Base-by-base conservation (phyloP, 805 yeast genomes). In the Cyberlindnera euphorbiiphila region DNA sequence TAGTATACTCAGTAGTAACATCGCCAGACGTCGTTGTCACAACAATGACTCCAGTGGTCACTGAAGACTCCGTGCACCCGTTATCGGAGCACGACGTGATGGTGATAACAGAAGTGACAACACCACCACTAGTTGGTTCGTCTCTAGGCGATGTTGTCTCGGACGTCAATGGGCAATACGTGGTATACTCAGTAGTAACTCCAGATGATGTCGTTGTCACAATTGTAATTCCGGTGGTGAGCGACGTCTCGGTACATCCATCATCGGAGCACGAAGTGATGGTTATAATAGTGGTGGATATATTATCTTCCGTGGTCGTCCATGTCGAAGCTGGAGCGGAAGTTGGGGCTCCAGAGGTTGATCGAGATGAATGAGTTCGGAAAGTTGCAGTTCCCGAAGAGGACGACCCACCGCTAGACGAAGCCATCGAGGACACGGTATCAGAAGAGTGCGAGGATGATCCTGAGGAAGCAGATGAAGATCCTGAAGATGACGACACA, bases 81-180 rank as follows among this genome's bases (percentile, higher is more conserved):
- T 59, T 50, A 20, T 51, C 54, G 32, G 47, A 52, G 52, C 67
- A 62, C 32, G 60, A 53, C 38, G 65, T 60, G 53, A 62, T 51
- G 46, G 67, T 62, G 16, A 58, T 60, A 19, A 19, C 9, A 8
- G 31, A 17, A 14, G 32, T 29, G n/a, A n/a, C n/a, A n/a, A n/a
- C n/a, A n/a, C n/a, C n/a, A n/a, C n/a, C n/a, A n/a, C n/a, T n/a
- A n/a, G n/a, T n/a, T n/a, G n/a, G n/a, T n/a, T n/a, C n/a, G n/a
- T n/a, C n/a, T n/a, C n/a, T n/a, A n/a, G n/a, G n/a, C n/a, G n/a
- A n/a, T n/a, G n/a, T n/a, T 6, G 26, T 24, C 13, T 28, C 23
- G 3, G 28, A n/a, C 7, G 34, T 25, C 5, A 41, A 29, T 24
- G 40, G 41, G 19, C 40, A 41, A 21, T 36, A 41, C 3, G 41